Percentiles rank a stretch among this genome's conserved stretches.
Evolutionary conservation across 768 basidiomycete species (phyloP).

Genomic region (Dictyophora rubrovolvata): DNA sequence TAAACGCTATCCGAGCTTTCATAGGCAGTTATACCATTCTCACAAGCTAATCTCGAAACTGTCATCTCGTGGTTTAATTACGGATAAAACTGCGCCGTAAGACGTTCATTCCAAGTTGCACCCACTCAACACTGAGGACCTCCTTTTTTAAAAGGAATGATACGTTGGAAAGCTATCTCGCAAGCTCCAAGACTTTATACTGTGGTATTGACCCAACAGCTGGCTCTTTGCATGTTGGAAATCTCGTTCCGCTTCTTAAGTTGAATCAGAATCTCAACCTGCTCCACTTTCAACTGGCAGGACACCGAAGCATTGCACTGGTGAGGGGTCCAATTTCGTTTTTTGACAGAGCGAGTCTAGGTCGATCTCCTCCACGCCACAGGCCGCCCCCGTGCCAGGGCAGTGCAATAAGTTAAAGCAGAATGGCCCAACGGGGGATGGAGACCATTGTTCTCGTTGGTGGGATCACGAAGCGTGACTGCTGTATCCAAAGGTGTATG

Average conservation of each 20-base stretch:
- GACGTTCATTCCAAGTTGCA: not conserved
- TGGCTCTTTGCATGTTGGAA: slow-evolving; percentile 82
- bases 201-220: slow-evolving; percentile 92
- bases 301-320: slow-evolving; percentile 74
- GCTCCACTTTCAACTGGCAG: slow-evolving; percentile 77
- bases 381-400: no score
- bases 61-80: slow-evolving; percentile 4
- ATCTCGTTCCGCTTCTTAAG: slow-evolving; percentile 81
- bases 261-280: no score
- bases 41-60: not conserved
- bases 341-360: no score
- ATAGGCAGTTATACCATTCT: not conserved
- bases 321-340: slow-evolving; percentile 32
- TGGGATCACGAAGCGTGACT: no score
- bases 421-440: no score
- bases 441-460: no score
- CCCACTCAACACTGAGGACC: not conserved
- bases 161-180: not conserved
- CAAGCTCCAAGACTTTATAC: slow-evolving; percentile 44
- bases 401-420: no score
- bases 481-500: no score
- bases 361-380: no score
- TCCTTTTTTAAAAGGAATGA: not conserved
- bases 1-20: not conserved
- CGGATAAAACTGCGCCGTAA: not conserved